Percentiles rank a stretch among this genome's conserved stretches.
phyloP scores from a whole-genome alignment of 2,329 filamentous ascomycete species.

The Celoporthe dispersa region DNA sequence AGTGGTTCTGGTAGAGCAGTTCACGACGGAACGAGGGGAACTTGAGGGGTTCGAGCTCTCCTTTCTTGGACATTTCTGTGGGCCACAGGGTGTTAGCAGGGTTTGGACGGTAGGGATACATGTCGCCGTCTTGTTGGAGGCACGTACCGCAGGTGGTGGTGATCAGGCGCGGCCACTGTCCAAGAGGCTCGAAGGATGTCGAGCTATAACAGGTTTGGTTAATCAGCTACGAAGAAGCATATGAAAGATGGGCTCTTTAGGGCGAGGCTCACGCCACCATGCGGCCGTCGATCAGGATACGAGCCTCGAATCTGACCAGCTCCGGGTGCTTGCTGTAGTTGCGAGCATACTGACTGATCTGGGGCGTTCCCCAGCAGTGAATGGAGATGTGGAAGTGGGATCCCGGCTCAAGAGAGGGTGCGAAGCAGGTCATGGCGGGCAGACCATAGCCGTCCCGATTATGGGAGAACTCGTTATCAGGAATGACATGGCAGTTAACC shows the following conservation, averaged over 20 bases:
- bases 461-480: conserved; percentile 58
- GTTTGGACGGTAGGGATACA: not conserved
- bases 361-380: conserved; percentile 71
- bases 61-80: conserved; percentile 58
- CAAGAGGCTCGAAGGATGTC: conserved; percentile 56
- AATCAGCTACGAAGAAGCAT: not conserved
- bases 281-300: conserved; percentile 70
- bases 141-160: conserved; percentile 48
- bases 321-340: conserved; percentile 61
- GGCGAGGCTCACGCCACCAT: conserved; percentile 60
- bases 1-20: conserved; percentile 70
- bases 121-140: conserved; percentile 10
- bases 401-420: conserved; percentile 65
- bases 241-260: not conserved
- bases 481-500: conserved; percentile 74
- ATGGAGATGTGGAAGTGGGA: conserved; percentile 73
- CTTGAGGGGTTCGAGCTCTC: conserved; percentile 63
- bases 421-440: conserved; percentile 73
- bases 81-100: not conserved
- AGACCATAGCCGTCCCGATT: conserved; percentile 53
- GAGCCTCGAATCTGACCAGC: conserved; percentile 64
- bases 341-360: conserved; percentile 60
- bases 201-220: conserved; percentile 47
- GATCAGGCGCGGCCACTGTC: conserved; percentile 56
- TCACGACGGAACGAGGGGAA: conserved; percentile 76